Conservation (phyloP, 371 early-diverging fungal species). For the Syncephalastrum sp. region DNA sequence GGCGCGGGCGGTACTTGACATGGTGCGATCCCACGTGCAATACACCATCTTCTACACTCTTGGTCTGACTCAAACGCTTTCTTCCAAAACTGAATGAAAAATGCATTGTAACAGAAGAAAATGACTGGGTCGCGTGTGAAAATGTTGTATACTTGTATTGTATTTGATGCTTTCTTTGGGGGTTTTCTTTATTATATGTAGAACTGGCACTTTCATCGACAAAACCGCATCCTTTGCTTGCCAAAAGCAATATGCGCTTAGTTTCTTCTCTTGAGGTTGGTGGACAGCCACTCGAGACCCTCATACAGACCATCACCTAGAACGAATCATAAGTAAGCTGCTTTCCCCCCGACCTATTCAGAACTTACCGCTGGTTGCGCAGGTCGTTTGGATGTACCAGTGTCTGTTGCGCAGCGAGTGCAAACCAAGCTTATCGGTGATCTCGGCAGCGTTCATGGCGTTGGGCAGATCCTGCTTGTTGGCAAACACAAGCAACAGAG, state of each 20-base stretch:
- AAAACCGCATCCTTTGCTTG: no score
- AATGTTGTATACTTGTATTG: no score
- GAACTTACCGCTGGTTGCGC: slow-evolving; percentile 83
- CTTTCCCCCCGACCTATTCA: neutral
- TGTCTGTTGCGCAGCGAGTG: slow-evolving; percentile 84
- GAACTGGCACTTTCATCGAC: no score
- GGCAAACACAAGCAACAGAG: slow-evolving; percentile 91
- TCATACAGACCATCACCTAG: slow-evolving; percentile 92
- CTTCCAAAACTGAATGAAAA: no score
- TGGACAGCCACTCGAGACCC: slow-evolving; percentile 80
- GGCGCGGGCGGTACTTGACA: no score
- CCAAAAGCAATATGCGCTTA: slow-evolving; percentile 11
- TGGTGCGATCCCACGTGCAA: no score
- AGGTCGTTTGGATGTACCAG: slow-evolving; percentile 91
- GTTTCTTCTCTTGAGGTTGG: slow-evolving; percentile 46
- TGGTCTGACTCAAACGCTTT: no score
- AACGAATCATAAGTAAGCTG: neutral
- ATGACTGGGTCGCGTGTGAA: no score
- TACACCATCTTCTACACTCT: no score
- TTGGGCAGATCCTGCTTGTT: slow-evolving; percentile 97
- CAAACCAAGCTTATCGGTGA: slow-evolving; percentile 89
- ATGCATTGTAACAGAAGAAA: no score
- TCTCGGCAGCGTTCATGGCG: slow-evolving; percentile 92
- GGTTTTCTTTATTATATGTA: no score
- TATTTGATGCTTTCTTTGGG: no score